Percentiles rank a stretch among this genome's conserved stretches.
These are phyloP conservation scores for Acanthamoeba royreba DNA, from an alignment of 208 protist species.

Conservation along the genomic window DNA sequence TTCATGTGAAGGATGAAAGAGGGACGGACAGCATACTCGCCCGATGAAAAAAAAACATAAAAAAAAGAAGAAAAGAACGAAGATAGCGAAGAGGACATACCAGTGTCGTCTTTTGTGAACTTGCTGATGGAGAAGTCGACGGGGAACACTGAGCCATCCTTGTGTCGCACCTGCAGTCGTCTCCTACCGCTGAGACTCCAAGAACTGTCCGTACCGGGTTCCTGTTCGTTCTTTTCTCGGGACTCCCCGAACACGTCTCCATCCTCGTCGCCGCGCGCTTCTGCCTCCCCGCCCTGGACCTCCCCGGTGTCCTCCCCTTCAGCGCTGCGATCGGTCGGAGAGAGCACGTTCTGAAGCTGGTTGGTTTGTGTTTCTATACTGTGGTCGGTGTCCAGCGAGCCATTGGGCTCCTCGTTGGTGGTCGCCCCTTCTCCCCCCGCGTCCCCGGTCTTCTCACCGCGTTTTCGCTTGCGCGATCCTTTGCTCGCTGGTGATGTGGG, in stretches of 20 bases:
- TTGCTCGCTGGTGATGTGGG: background rate
- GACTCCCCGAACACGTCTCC: background rate
- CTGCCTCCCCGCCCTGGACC: background rate
- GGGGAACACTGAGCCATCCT: constrained; percentile 33
- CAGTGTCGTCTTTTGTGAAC: background rate
- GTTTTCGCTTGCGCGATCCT: background rate
- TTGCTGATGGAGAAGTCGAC: constrained; percentile 43
- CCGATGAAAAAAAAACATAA: background rate
- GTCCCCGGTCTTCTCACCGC: background rate
- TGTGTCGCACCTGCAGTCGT: constrained; percentile 20
- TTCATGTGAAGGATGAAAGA: background rate
- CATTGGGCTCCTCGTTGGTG: background rate
- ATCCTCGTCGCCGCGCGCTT: background rate
- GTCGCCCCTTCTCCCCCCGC: background rate
- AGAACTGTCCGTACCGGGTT: background rate
- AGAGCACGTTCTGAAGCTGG: background rate
- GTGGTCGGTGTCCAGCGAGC: background rate
- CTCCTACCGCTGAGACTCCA: constrained; percentile 13
- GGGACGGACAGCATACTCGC: background rate
- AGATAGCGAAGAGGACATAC: background rate
- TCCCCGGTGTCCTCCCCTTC: background rate
- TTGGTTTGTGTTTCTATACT: background rate
- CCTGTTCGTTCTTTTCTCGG: background rate
- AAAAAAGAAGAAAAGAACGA: background rate
- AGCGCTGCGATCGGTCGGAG: background rate